Evolutionary conservation across 208 protist genomes (phyloP).

Genomic region (Acanthamoeba lenticulata): DNA sequence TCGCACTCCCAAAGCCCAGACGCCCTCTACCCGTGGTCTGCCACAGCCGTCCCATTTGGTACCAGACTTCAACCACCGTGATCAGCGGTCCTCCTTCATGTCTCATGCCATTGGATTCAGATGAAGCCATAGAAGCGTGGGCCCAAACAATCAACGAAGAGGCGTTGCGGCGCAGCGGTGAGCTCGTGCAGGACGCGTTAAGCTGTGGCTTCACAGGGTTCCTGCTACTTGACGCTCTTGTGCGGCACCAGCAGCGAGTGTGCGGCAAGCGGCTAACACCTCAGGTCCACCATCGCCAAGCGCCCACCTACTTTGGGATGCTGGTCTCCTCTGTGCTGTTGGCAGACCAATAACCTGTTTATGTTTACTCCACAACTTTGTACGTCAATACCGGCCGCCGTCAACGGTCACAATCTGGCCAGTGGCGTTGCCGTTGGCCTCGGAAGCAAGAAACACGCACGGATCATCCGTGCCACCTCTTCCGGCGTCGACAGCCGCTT

Average conservation of each 20-base stretch:
- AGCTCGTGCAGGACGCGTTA: neutral
- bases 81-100: neutral
- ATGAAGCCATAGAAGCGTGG: neutral
- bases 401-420: neutral
- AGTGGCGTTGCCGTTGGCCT: neutral
- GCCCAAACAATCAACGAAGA: neutral
- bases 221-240: neutral
- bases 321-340: neutral
- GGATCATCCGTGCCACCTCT: conserved; percentile 1
- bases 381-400: neutral
- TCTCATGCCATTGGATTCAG: neutral
- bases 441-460: neutral
- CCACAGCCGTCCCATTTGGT: neutral
- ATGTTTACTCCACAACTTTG: no score
- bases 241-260: neutral
- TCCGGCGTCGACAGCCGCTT: neutral
- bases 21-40: neutral
- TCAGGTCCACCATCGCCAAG: neutral
- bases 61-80: neutral
- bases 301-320: neutral
- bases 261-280: neutral
- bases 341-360: no score
- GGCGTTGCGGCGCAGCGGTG: neutral
- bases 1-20: neutral
- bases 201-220: neutral